Evolutionary conservation across 257 asterid species (phyloP).

Genomic region (Lavandula angustifolia): DNA sequence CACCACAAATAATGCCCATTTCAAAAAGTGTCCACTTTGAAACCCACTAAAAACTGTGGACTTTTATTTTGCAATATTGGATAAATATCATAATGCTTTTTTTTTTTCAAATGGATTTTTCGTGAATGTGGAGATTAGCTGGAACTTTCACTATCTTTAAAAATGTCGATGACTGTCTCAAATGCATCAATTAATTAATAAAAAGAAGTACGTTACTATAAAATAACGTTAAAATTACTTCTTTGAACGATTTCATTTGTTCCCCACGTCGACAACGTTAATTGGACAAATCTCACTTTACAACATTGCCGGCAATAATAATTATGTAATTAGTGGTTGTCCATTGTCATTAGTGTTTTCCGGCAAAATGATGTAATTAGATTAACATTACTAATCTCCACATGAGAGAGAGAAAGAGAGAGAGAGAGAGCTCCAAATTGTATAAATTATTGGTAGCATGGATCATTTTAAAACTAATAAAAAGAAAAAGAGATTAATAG

Average conservation of each 20-base stretch:
- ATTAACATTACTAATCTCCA: neutral
- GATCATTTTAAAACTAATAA: neutral
- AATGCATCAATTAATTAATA: neutral
- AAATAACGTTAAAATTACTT: neutral
- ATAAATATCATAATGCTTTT: too few relatives aligned
- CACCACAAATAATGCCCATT: too few relatives aligned
- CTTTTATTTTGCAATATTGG: too few relatives aligned
- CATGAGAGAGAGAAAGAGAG: neutral
- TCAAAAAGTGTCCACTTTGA: too few relatives aligned
- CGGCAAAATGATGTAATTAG: neutral
- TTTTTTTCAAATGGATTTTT: too few relatives aligned
- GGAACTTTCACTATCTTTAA: neutral
- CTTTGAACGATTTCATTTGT: neutral
- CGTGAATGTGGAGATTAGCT: neutral
- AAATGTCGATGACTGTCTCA: neutral
- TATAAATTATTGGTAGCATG: neutral
- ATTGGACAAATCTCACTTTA: slow-evolving; percentile 25
- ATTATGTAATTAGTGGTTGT: slow-evolving; percentile 12
- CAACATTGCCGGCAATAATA: neutral
- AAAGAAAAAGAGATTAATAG: too few relatives aligned
- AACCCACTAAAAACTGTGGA: too few relatives aligned
- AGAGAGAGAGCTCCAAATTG: neutral
- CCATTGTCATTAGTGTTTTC: neutral
- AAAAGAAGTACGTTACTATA: neutral
- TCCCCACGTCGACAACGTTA: slow-evolving; percentile 20